Percentiles rank a stretch among this genome's conserved stretches.
Evolutionary conservation across 1,284 basidiomycete species (phyloP).

Genomic region (Athelia sp.): DNA sequence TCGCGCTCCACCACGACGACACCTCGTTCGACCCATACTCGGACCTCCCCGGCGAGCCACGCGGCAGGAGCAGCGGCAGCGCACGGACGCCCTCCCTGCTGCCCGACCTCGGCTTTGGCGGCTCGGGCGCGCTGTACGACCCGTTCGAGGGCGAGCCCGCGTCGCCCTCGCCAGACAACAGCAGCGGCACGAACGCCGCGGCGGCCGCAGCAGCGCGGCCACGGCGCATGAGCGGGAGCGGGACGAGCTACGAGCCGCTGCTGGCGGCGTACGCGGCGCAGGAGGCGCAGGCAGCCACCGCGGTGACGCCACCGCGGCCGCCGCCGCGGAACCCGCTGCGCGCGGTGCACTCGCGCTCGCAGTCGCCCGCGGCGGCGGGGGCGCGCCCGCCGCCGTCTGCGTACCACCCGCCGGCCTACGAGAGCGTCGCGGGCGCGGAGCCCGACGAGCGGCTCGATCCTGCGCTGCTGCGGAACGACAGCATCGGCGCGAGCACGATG

Average conservation of each 20-base stretch:
- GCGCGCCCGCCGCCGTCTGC: slow-evolving; percentile 20
- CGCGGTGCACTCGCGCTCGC: slow-evolving; percentile 11
- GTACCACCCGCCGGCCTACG: no score
- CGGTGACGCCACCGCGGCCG: slow-evolving; percentile 24
- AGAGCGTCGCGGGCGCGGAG: not conserved
- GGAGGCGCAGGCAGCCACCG: slow-evolving; percentile 5
- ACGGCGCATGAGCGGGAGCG: slow-evolving; percentile 47
- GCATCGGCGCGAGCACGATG: slow-evolving; percentile 28
- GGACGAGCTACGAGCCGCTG: slow-evolving; percentile 62
- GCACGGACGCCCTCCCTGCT: not conserved
- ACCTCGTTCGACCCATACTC: slow-evolving; percentile 24
- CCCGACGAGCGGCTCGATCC: slow-evolving; percentile 31
- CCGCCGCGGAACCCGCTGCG: slow-evolving; percentile 41
- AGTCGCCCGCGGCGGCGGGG: slow-evolving; percentile 27
- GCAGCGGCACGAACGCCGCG: slow-evolving; percentile 33
- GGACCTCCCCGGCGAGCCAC: slow-evolving; percentile 30
- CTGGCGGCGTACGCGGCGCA: slow-evolving; percentile 35
- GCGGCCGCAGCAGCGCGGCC: slow-evolving; percentile 11
- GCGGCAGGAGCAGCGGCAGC: slow-evolving; percentile 12
- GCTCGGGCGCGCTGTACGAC: slow-evolving; percentile 36
- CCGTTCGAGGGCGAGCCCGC: slow-evolving; percentile 47
- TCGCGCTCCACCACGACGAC: slow-evolving; percentile 12
- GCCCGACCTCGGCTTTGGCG: slow-evolving; percentile 9
- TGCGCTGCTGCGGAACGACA: slow-evolving; percentile 31
- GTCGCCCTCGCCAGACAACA: slow-evolving; percentile 26